Conservation (phyloP, 192 early-diverging fungal species). For the Coemansia javaensis region DNA sequence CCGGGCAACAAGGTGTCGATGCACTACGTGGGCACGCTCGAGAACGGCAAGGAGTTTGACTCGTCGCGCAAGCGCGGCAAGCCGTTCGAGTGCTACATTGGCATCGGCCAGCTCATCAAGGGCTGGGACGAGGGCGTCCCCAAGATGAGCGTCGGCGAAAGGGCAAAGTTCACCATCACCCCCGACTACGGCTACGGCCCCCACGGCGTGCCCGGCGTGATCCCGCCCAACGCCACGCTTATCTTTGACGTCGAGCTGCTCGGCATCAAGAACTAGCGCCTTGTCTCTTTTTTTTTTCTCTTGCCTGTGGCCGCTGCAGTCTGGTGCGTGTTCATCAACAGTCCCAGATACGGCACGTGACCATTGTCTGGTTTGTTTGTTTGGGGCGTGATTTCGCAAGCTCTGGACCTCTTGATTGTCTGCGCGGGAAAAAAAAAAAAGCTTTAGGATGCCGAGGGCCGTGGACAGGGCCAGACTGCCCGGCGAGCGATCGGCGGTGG, state of each 20-base stretch:
- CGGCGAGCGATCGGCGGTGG: too few relatives aligned
- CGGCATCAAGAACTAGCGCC: constrained; percentile 55
- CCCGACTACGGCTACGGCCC: constrained; percentile 82
- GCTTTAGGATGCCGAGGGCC: too few relatives aligned
- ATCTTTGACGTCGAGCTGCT: constrained; percentile 79
- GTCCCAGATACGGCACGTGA: too few relatives aligned
- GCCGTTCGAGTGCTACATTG: constrained; percentile 86
- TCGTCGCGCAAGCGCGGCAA: constrained; percentile 75
- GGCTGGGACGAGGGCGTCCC: constrained; percentile 90
- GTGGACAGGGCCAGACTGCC: too few relatives aligned
- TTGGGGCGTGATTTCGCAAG: too few relatives aligned
- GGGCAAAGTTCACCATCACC: constrained; percentile 77
- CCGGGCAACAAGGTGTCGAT: constrained; percentile 64
- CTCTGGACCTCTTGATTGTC: too few relatives aligned
- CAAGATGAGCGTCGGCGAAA: constrained; percentile 87
- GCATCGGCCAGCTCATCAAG: constrained; percentile 88
- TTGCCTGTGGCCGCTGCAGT: neutral
- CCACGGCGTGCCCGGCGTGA: constrained; percentile 67
- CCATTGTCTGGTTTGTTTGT: too few relatives aligned
- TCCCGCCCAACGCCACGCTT: constrained; percentile 74
- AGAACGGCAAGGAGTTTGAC: constrained; percentile 80
- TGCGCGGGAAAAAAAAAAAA: too few relatives aligned
- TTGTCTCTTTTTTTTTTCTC: neutral
- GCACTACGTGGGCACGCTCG: constrained; percentile 60
- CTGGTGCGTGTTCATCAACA: neutral